These are phyloP conservation scores for Prunella vulgaris DNA, from an alignment of 257 asterid species.

Conservation along the genomic window DNA sequence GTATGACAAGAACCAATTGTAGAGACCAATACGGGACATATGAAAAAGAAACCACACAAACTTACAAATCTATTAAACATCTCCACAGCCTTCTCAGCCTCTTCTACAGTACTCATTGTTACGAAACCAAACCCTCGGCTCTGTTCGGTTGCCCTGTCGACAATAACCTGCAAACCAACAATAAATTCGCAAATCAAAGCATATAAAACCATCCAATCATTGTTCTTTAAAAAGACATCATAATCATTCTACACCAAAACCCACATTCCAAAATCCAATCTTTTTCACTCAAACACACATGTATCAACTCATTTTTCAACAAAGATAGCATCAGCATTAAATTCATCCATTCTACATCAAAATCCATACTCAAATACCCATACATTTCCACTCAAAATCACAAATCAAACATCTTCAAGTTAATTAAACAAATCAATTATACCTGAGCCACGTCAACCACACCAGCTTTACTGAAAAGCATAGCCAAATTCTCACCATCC, in stretches of 20 bases:
- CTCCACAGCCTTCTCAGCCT: constrained; percentile 85
- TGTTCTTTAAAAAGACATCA: neutral
- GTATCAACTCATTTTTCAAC: neutral
- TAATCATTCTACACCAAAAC: neutral
- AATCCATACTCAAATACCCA: neutral
- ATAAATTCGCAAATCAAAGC: neutral
- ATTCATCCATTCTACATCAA: neutral
- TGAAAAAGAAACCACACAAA: constrained; percentile 2
- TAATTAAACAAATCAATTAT: neutral
- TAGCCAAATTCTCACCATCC: constrained; percentile 57
- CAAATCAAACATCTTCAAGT: neutral
- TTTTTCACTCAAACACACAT: neutral
- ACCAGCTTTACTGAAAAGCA: constrained; percentile 75
- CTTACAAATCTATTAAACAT: constrained; percentile 67
- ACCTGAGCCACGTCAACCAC: constrained; percentile 86
- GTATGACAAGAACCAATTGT: neutral
- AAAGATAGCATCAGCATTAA: neutral
- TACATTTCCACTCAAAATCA: neutral
- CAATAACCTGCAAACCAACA: constrained; percentile 54
- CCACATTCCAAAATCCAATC: neutral
- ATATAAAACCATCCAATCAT: neutral
- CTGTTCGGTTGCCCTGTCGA: constrained; percentile 58
- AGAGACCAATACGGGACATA: neutral
- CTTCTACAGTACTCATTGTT: constrained; percentile 76
- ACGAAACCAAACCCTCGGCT: constrained; percentile 95